Base-by-base conservation (phyloP, 495 filamentous ascomycete species). In the Aspergillus cavernicola region DNA sequence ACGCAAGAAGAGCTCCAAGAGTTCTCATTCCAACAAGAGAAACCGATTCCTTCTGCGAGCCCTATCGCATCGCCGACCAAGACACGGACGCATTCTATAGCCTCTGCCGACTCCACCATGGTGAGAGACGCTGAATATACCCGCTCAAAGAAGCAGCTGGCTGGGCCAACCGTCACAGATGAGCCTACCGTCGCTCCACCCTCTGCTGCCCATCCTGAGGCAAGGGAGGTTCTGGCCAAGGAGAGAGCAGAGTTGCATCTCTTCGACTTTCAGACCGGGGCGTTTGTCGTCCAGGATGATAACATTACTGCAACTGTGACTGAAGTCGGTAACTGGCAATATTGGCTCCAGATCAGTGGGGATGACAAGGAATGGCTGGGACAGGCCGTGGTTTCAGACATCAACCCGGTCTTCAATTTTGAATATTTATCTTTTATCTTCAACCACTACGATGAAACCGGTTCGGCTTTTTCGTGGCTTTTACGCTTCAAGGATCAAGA, bases 331-430 rank as follows among this genome's bases (percentile, higher is more conserved):
- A 81, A 82, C 39, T 98, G 95, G 95, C 80, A 92, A 56, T 98
- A 97, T 68, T 97, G 91, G 90, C 76, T 98, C 32, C 89, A 96
- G 58, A 89, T 98, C 42, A 80, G 78, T 38, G 87, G 89, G 56
- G 69, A 75, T 20, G 84, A 91, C 15, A 84, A 81, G 53, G 85
- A 92, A 35, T 97, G 93, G 93, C 76, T 98, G 7, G 92, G 91
- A 19, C 89, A 95, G 58, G 80, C 83, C 16, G 83, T 98, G 15
- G 73, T 88, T 22, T 84, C 86, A 5, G 95, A 97, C 59, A 88
- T 97, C 63, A 98, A 98, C 62, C 95, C 93, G 0, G 93, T 98
- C 29, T 98, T 98, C 78, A 97, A 97, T 72, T 97, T 96, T 56
- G 93, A 97, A 69, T 97, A 89, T 57, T 76, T 96, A 16, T 97